phyloP scores from a whole-genome alignment of 2,329 filamentous ascomycete species.

The Herpotrichia juniperi region DNA sequence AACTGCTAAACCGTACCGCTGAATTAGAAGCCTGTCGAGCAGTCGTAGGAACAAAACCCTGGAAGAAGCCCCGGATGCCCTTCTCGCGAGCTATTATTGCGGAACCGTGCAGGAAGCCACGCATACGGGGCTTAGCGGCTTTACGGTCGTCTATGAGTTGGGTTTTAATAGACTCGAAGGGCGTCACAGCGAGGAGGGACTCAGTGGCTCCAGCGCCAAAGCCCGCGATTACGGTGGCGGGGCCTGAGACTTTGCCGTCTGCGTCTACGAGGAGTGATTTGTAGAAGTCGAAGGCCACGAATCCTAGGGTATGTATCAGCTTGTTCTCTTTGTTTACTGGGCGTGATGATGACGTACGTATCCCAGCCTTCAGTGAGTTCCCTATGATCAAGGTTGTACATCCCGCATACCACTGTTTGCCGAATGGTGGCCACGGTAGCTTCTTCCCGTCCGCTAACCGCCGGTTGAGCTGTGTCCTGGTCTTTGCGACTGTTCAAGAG shows the following conservation, averaged over 20 bases:
- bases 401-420: conserved; percentile 93
- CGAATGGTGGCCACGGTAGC: conserved; percentile 93
- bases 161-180: conserved; percentile 98
- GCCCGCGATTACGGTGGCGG: conserved; percentile 87
- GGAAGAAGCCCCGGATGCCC: conserved; percentile 91
- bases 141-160: conserved; percentile 98
- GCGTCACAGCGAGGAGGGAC: conserved; percentile 90
- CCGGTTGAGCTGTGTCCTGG: conserved; percentile 89
- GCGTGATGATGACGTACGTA: conserved; percentile 66
- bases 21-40: conserved; percentile 94
- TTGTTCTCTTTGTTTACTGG: not conserved
- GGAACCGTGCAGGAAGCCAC: conserved; percentile 89
- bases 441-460: conserved; percentile 81
- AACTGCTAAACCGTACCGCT: conserved; percentile 87
- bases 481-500: conserved; percentile 79
- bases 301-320: conserved; percentile 60
- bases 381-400: conserved; percentile 97
- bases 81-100: conserved; percentile 86
- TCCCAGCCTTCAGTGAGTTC: conserved; percentile 94
- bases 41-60: conserved; percentile 94
- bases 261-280: conserved; percentile 81
- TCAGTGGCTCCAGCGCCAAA: conserved; percentile 96
- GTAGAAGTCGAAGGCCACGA: conserved; percentile 96
- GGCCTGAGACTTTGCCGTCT: conserved; percentile 87
- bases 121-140: conserved; percentile 80